Conservation (phyloP, 2,329 filamentous ascomycete genomes). For the Juglanconis juglandina region DNA sequence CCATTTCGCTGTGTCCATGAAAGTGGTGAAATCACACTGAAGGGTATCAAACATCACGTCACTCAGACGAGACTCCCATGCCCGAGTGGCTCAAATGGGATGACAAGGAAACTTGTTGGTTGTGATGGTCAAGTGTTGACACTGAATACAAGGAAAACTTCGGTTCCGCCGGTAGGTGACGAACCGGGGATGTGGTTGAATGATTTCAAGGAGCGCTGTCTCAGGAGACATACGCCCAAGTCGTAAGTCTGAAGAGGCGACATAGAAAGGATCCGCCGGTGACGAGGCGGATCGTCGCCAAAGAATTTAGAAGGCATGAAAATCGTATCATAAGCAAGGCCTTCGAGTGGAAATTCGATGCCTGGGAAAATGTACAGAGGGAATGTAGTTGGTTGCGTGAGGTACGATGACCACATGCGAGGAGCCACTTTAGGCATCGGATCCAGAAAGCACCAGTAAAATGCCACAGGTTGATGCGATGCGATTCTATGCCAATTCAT, state of each 20-base stretch:
- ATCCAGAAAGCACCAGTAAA: slow-evolving; percentile 26
- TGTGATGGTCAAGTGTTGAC: slow-evolving; percentile 4
- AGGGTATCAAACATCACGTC: slow-evolving; percentile 6
- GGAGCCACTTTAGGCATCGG: slow-evolving; percentile 16
- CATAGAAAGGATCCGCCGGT: background rate
- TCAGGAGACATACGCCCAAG: slow-evolving; percentile 1
- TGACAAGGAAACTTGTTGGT: slow-evolving; percentile 3
- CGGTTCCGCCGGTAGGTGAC: slow-evolving; percentile 11
- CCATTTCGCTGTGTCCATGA: slow-evolving; percentile 8
- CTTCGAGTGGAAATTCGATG: slow-evolving; percentile 1
- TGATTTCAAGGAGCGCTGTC: background rate
- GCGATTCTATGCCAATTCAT: slow-evolving; percentile 28
- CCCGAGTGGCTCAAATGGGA: background rate
- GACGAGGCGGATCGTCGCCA: slow-evolving; percentile 3
- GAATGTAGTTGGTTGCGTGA: slow-evolving; percentile 5
- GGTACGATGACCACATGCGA: slow-evolving; percentile 15
- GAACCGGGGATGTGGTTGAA: slow-evolving; percentile 10
- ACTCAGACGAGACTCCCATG: slow-evolving; percentile 2
- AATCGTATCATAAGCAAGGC: slow-evolving; percentile 1
- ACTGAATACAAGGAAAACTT: slow-evolving; percentile 5
- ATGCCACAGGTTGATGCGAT: slow-evolving; percentile 22
- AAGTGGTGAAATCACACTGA: slow-evolving; percentile 5
- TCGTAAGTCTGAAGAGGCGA: slow-evolving; percentile 3
- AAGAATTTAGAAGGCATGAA: slow-evolving; percentile 1
- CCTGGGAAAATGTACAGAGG: slow-evolving; percentile 5